Conservation (phyloP, 164 flowering plant species). For the grape (Vitis vinifera) region DNA sequence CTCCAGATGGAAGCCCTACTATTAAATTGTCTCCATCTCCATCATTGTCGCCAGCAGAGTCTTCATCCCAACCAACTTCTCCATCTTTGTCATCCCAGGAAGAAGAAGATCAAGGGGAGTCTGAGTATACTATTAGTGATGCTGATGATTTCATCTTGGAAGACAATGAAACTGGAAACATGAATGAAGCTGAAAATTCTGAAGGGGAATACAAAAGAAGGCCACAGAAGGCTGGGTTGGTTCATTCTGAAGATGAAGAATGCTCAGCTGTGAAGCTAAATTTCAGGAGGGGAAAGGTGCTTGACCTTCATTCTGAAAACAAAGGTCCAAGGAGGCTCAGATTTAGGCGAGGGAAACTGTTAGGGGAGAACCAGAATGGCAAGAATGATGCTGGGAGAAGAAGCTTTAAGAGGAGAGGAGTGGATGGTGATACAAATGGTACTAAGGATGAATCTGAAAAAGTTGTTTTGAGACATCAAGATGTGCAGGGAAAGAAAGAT, state of each 20-base stretch:
- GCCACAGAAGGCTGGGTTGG: constrained; percentile 15
- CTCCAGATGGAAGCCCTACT: constrained; percentile 12
- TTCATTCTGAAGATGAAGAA: constrained; percentile 22
- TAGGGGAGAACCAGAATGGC: constrained; percentile 27
- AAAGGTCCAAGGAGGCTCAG: constrained; percentile 42
- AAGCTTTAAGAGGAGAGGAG: constrained; percentile 35
- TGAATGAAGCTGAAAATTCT: constrained; percentile 15
- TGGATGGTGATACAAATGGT: constrained; percentile 9
- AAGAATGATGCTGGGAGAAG: constrained; percentile 25
- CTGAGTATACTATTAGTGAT: constrained; percentile 23
- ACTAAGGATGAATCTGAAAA: constrained; percentile 27
- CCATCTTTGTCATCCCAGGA: constrained; percentile 15
- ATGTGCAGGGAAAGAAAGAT: constrained; percentile 59
- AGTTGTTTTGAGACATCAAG: constrained; percentile 69
- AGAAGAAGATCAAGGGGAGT: constrained; percentile 28
- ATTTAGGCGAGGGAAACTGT: constrained; percentile 44
- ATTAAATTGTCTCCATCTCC: constrained; percentile 10
- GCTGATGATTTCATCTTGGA: constrained; percentile 5
- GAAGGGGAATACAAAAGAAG: constrained; percentile 9
- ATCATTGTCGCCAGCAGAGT: constrained; percentile 8
- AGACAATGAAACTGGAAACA: no score
- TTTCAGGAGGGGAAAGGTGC: constrained; percentile 42
- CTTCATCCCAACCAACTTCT: constrained; percentile 13
- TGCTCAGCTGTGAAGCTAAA: constrained; percentile 23
- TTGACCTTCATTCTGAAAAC: constrained; percentile 32